These are phyloP conservation scores for Aspergillus ochraceoroseus DNA, from an alignment of 2,329 filamentous ascomycete species.

Conservation along the genomic window DNA sequence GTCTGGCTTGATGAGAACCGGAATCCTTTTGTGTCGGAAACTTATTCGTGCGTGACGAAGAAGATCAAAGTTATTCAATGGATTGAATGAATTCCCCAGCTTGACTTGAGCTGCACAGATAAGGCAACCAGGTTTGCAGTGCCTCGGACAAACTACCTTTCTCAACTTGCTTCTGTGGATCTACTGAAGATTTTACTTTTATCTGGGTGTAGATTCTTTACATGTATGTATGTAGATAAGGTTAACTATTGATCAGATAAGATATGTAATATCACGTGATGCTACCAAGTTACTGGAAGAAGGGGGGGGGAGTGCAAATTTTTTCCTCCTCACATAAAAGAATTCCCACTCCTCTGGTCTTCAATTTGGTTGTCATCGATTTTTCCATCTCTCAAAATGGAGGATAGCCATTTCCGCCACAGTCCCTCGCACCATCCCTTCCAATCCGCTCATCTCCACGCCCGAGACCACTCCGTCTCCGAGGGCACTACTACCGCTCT, in stretches of 20 bases:
- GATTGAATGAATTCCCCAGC: not conserved
- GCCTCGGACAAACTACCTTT: no score
- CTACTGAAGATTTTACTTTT: not conserved
- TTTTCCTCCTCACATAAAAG: no score
- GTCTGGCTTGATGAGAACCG: not conserved
- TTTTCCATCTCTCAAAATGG: constrained; percentile 3
- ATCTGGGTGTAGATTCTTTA: not conserved
- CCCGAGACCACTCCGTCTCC: constrained; percentile 6
- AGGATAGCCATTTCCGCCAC: constrained; percentile 14
- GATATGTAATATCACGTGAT: constrained; percentile 5
- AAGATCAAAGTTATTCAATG: not conserved
- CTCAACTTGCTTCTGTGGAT: no score
- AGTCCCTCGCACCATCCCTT: constrained; percentile 11
- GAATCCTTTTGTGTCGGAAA: not conserved
- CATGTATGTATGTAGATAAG: no score
- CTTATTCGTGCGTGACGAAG: not conserved
- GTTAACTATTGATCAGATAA: not conserved
- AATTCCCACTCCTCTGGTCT: no score
- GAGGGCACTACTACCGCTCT: constrained; percentile 40
- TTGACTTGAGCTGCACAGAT: no score
- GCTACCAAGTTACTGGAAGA: no score
- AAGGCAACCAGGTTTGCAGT: no score
- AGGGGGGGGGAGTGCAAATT: no score
- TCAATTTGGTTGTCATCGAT: not conserved
- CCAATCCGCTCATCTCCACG: not conserved